phyloP scores from a whole-genome alignment of 139 green algal species.

The Zygnema cylindricum region DNA sequence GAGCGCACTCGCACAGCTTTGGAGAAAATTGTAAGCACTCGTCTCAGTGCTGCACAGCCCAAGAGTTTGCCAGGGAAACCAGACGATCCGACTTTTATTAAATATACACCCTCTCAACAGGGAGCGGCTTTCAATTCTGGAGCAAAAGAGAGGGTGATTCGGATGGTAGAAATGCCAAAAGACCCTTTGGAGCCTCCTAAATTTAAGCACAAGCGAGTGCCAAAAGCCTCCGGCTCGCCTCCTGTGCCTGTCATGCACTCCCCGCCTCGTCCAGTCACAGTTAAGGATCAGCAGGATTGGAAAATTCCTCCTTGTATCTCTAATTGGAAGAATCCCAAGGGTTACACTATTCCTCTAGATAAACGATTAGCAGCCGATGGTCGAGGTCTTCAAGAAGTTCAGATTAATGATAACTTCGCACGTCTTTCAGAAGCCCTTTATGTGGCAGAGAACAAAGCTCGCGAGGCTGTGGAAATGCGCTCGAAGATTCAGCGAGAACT shows the following conservation, averaged over 20 bases:
- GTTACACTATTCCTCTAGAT: constrained; percentile 99
- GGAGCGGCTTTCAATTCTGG: constrained; percentile 70
- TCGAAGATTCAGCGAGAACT: constrained; percentile 88
- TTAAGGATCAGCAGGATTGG: constrained; percentile 93
- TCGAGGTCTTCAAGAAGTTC: constrained; percentile 90
- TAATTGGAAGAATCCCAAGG: constrained; percentile 89
- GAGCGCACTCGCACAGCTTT: constrained; percentile 48
- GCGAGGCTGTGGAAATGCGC: constrained; percentile 86
- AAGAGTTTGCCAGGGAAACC: constrained; percentile 64
- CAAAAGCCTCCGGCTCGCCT: constrained; percentile 79
- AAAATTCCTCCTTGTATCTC: constrained; percentile 98
- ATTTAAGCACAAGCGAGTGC: constrained; percentile 88
- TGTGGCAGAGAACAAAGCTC: constrained; percentile 91
- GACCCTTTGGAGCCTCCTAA: constrained; percentile 97
- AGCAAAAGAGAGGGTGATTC: constrained; percentile 89
- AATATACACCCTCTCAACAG: constrained; percentile 91
- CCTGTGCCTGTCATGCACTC: constrained; percentile 97
- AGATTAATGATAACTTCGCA: constrained; percentile 94
- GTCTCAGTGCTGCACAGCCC: constrained; percentile 77
- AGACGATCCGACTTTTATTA: constrained; percentile 85
- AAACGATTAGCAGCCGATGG: constrained; percentile 98
- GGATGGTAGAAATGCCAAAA: constrained; percentile 94
- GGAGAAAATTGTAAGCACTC: constrained; percentile 75
- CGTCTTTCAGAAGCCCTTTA: constrained; percentile 92
- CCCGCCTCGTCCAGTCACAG: constrained; percentile 84